These are phyloP conservation scores for Trichophyton verrucosum DNA, from an alignment of 2,329 filamentous ascomycete genomes.

Conservation along the genomic window DNA sequence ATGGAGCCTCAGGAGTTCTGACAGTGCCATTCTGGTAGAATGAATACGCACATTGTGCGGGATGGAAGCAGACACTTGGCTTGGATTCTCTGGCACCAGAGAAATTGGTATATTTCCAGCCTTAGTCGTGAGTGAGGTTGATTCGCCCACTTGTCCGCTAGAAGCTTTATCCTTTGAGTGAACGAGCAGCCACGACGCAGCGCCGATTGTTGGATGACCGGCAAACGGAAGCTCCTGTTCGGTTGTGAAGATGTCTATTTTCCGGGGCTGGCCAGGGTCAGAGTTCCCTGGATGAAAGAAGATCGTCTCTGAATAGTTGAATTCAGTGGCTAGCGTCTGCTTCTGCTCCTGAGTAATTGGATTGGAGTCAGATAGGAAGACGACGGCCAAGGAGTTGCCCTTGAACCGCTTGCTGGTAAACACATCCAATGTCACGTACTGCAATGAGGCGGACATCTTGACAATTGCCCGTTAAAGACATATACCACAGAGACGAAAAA, in stretches of 20 bases:
- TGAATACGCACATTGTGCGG: slow-evolving; percentile 58
- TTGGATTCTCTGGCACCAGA: slow-evolving; percentile 22
- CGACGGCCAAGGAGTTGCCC: slow-evolving; percentile 51
- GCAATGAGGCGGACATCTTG: slow-evolving; percentile 20
- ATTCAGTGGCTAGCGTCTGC: slow-evolving; percentile 48
- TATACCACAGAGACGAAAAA: too few relatives aligned
- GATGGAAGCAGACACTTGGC: slow-evolving; percentile 48
- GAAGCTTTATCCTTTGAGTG: slow-evolving; percentile 18
- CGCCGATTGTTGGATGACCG: slow-evolving; percentile 51
- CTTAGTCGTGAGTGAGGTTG: slow-evolving; percentile 23
- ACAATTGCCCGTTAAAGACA: too few relatives aligned
- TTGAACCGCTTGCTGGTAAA: slow-evolving; percentile 31
- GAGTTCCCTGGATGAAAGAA: slow-evolving; percentile 42
- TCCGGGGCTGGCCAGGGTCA: slow-evolving; percentile 37
- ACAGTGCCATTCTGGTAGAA: slow-evolving; percentile 20
- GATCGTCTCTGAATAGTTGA: slow-evolving; percentile 53
- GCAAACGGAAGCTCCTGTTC: slow-evolving; percentile 48
- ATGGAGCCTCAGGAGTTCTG: slow-evolving; percentile 17
- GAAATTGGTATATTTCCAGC: slow-evolving; percentile 35
- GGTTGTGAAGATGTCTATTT: slow-evolving; percentile 49
- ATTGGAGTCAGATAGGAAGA: slow-evolving; percentile 36
- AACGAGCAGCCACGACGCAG: slow-evolving; percentile 36
- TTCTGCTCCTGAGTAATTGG: slow-evolving; percentile 42
- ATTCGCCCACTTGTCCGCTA: neutral
- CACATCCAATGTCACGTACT: slow-evolving; percentile 31